These are phyloP conservation scores for Aureobasidium zeae DNA, from an alignment of 2,329 filamentous ascomycete genomes.

Conservation along the genomic window DNA sequence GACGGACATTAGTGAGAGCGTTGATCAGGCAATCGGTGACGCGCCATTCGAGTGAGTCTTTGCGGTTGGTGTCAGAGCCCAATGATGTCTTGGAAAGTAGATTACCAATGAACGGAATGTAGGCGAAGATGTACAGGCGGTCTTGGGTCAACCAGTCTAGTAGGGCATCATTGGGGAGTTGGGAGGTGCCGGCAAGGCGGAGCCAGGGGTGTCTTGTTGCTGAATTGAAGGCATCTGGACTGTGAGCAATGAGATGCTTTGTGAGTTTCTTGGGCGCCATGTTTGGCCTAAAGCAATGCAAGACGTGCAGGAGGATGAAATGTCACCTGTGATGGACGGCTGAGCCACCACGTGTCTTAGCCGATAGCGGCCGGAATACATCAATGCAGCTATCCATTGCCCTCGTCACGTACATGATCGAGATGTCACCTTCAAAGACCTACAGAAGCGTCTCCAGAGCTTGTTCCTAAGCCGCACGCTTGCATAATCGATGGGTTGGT, in stretches of 20 bases:
- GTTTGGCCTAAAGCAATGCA: neutral
- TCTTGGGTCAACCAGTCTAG: constrained; percentile 64
- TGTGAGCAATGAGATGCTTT: constrained; percentile 8
- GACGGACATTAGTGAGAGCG: constrained; percentile 55
- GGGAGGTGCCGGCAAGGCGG: constrained; percentile 51
- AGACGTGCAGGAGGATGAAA: too few species aligned
- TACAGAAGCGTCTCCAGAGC: too few species aligned
- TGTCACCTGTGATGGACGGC: too few species aligned
- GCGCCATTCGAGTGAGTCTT: constrained; percentile 44
- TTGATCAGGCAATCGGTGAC: constrained; percentile 54
- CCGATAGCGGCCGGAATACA: constrained; percentile 13
- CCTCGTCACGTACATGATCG: too few species aligned
- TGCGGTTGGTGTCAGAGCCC: constrained; percentile 34
- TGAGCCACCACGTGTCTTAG: too few species aligned
- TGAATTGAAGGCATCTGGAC: constrained; percentile 35
- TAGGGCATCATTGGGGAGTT: constrained; percentile 47
- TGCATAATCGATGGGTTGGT: too few species aligned
- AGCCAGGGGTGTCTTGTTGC: constrained; percentile 63
- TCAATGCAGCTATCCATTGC: too few species aligned
- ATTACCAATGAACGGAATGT: constrained; percentile 56
- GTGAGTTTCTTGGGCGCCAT: constrained; percentile 13
- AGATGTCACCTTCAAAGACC: too few species aligned
- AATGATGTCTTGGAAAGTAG: constrained; percentile 54
- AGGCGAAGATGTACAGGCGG: constrained; percentile 60
- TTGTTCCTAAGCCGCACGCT: too few species aligned